Conservation (phyloP, 164 flowering plant genomes). For the Buxus sempervirens region DNA sequence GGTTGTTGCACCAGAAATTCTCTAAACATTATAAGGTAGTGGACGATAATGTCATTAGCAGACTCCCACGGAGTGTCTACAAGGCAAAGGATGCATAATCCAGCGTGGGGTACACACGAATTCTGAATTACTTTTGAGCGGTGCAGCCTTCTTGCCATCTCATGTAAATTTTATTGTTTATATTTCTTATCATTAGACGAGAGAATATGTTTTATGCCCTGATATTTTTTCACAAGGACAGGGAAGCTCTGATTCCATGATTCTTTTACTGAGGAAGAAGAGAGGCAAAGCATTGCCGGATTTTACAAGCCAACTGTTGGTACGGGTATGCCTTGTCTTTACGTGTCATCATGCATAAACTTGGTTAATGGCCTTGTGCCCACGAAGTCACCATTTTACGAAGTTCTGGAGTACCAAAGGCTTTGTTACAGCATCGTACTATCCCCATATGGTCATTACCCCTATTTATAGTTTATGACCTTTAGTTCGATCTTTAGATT, state of each 20-base stretch:
- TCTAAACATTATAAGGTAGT: constrained; percentile 69
- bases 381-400: no score
- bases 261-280: background rate
- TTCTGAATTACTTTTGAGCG: constrained; percentile 3
- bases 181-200: background rate
- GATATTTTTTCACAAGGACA: background rate
- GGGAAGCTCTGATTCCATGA: background rate
- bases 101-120: background rate
- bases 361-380: no score
- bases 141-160: background rate
- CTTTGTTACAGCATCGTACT: no score
- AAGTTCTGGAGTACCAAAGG: no score
- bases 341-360: no score
- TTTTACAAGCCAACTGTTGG: background rate
- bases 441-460: no score
- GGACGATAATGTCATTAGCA: constrained; percentile 66
- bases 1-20: constrained; percentile 51
- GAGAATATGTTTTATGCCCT: background rate
- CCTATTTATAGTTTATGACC: no score
- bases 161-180: background rate
- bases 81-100: constrained; percentile 60
- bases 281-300: no score
- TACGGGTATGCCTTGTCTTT: background rate
- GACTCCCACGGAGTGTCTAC: constrained; percentile 48
- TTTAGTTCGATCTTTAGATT: no score